Evolutionary conservation across 2,329 filamentous ascomycete species (phyloP).

Genomic region (Colletotrichum kahawae): DNA sequence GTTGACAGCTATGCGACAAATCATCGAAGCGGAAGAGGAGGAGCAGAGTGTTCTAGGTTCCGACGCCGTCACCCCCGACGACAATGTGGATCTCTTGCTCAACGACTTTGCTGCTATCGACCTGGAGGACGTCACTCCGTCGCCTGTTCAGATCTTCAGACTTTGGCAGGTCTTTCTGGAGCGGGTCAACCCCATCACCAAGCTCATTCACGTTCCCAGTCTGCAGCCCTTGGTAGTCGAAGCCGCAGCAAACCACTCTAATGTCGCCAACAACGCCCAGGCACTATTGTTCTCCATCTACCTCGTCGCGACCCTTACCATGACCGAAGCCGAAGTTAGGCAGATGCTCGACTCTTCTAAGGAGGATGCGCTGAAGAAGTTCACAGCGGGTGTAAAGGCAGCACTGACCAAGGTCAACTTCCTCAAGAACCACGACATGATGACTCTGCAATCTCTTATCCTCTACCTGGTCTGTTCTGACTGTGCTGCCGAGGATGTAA

Average conservation of each 20-base stretch:
- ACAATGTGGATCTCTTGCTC: slow-evolving; percentile 56
- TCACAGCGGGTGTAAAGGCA: slow-evolving; percentile 55
- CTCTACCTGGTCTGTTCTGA: slow-evolving; percentile 55
- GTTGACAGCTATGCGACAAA: slow-evolving; percentile 64
- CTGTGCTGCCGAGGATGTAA: background rate
- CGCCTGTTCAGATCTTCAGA: slow-evolving; percentile 68
- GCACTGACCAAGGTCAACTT: slow-evolving; percentile 61
- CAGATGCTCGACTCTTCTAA: slow-evolving; percentile 55
- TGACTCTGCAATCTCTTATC: slow-evolving; percentile 63
- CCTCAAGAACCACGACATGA: slow-evolving; percentile 61
- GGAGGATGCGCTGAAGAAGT: slow-evolving; percentile 55
- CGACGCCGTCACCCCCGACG: slow-evolving; percentile 55
- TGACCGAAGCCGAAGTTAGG: slow-evolving; percentile 55
- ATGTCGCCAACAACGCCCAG: slow-evolving; percentile 49
- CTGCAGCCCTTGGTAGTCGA: slow-evolving; percentile 70
- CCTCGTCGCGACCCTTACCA: slow-evolving; percentile 21
- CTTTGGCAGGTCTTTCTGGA: slow-evolving; percentile 79
- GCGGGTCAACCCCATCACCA: slow-evolving; percentile 76
- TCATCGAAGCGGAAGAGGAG: slow-evolving; percentile 56
- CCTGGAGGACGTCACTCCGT: slow-evolving; percentile 63
- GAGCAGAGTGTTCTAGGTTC: slow-evolving; percentile 55
- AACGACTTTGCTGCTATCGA: slow-evolving; percentile 43
- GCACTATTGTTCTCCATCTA: slow-evolving; percentile 25
- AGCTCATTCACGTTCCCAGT: slow-evolving; percentile 74
- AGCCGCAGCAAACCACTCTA: slow-evolving; percentile 60